Evolutionary conservation across 345 rosid species (phyloP).

Genomic region (Capsella bursapastoris): DNA sequence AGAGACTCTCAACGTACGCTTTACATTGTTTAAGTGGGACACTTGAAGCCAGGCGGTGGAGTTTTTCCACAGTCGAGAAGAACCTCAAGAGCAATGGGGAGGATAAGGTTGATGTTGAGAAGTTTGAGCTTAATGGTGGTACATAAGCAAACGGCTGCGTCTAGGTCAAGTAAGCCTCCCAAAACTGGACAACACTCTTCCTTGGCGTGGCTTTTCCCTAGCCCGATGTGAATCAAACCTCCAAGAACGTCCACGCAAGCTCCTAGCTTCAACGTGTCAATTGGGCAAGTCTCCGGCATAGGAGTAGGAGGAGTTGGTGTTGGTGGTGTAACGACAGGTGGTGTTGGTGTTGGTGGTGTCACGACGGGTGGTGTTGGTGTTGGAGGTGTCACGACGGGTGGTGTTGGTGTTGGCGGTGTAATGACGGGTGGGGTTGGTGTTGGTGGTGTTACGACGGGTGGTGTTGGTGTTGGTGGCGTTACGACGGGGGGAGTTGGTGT

Average conservation of each 20-base stretch:
- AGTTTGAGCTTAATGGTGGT: slow-evolving; percentile 83
- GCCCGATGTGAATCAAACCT: slow-evolving; percentile 72
- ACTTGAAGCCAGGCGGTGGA: slow-evolving; percentile 78
- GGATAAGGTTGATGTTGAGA: slow-evolving; percentile 61
- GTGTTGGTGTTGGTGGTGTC: slow-evolving; percentile 18
- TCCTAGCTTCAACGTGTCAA: slow-evolving; percentile 74
- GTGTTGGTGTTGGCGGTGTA: slow-evolving; percentile 6
- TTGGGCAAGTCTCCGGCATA: slow-evolving; percentile 67
- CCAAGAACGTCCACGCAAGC: slow-evolving; percentile 91
- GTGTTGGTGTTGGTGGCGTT: slow-evolving; percentile 32
- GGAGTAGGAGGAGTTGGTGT: slow-evolving; percentile 43
- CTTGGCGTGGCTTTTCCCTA: slow-evolving; percentile 72
- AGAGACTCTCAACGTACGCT: not conserved
- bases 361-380: slow-evolving; percentile 23
- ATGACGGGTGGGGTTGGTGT: slow-evolving; percentile 17
- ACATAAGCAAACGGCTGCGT: slow-evolving; percentile 90
- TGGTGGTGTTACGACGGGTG: not conserved
- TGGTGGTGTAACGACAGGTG: slow-evolving; percentile 21
- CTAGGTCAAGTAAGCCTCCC: slow-evolving; percentile 73
- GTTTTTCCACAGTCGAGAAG: slow-evolving; percentile 84
- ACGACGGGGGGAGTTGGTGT: slow-evolving; percentile 17
- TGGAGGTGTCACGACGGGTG: slow-evolving; percentile 18
- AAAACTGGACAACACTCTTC: slow-evolving; percentile 83
- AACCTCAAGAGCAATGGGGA: slow-evolving; percentile 86
- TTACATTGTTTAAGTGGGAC: slow-evolving; percentile 45